Evolutionary conservation across 305 asterid genomes (phyloP), one percentile per base, ranked within the genome.

Genomic region (Nicotiana rustica): DNA sequence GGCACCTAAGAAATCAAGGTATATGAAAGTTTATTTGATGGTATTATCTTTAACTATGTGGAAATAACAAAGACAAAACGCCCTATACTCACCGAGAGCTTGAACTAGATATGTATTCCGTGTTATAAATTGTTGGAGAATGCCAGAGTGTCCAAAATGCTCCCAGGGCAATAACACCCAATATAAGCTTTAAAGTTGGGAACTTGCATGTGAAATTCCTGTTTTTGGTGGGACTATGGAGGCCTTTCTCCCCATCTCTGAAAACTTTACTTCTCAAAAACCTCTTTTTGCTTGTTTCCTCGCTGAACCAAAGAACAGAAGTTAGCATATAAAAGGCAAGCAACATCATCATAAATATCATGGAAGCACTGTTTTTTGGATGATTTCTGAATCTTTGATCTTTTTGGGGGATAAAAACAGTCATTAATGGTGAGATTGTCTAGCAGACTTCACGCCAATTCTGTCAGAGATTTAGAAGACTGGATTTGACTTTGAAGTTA

Each of bases 261-360:
- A 80, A 86, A 66, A 83, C 86, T 91, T 90, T 90, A 81, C 85
- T 86, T 85, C 97, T 88, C 35, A 87, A 71, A 66, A 83, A 87
- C 90, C 90, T 95, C 80, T 91, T 88, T 87, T 85, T 91, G 91
- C 82, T 91, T 65, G 87, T 80, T 62, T 93, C 94, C 85, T 92
- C 99, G 55, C 99, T 92, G 92, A 86, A 88, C 55, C 82, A 88
- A 79, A 76, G 60, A 78, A 59, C 36, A 31, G 25, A 83, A n/a
- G 13, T 88, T 73, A 79, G 69, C 76, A 82, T 73, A 78, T 61
- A 49, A 83, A 71, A 75, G 41, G 49, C 73, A 61, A 66, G 52
- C 41, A 61, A 49, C 66, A 5, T 35, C 2, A 67, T 19, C 64
- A 2, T 60, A 60, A 52, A 73, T 41, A 10, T 52, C n/a, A 67